Evolutionary conservation across 2,329 filamentous ascomycete species (phyloP), one percentile per base, ranked within the genome.

Genomic region (Talaromyces sp.): DNA sequence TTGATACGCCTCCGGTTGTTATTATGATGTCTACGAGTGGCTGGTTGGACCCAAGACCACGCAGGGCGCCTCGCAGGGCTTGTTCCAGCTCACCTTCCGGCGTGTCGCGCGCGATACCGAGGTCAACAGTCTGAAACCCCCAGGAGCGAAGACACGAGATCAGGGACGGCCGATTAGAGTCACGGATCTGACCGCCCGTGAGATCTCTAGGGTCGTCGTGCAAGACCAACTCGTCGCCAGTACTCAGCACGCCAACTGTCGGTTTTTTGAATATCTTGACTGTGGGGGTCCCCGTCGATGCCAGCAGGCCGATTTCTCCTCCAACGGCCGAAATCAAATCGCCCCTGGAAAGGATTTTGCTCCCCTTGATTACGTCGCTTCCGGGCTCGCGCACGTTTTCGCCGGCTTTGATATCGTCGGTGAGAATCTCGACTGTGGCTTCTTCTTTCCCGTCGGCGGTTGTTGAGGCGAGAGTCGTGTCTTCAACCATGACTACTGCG

Each of bases 401-500:
- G 22, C 90, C 90, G 3, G 85, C 78, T 57, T 85, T 85, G 55
- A 97, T 86, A 9, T 85, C 85, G 30, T 88, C 86, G 0, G 91
- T 92, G 1, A 96, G 80, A 42, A 99, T 93, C 72, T 96, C 91
- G 2, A 99, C 85, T 64, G 92, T 89, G 55, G 88, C 88, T 74
- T 99, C 95, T 76, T 99, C 95, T 57, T 82, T 82, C 0, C 88
- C 90, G 67, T 96, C 91, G 0, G 90, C 87, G 0, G 92, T 95
- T 75, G 85, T 86, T 1, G 85, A 87, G 63, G 84, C 86, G 4
- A 99, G 80, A 0, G 88, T 77, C 0, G 95, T 99, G 70, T 97
- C 95, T 77, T 99, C 95, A 0, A 99, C 95, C 92, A 96, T 98
- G 54, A 97, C 88, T 5, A 99, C 93, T 0, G 93, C 89, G 28